Base-by-base conservation (phyloP, 805 yeast genomes). In the Candida ovalis region DNA sequence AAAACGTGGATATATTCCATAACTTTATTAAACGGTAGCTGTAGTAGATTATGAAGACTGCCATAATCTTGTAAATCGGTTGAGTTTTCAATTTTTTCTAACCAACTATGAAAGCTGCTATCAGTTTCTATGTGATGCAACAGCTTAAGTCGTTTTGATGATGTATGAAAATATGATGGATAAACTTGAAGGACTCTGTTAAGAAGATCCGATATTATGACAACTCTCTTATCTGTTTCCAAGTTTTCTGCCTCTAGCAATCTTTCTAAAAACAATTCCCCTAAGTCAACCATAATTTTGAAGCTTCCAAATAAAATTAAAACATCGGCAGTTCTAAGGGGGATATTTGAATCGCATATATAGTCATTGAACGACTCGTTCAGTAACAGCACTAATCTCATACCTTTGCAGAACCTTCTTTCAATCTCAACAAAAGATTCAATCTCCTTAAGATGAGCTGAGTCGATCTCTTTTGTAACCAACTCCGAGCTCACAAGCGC, bases 301-400 rank as follows among this genome's bases (percentile, higher is more conserved):
- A 74, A 54, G 51, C 75, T 74, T 1, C 78, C 76, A 61, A 77
- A 76, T 1, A 77, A 52, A 7, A 68, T 45, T 4, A 67, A 40
- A 46, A 69, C 70, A 28, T 75, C 77, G 22, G 60, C 60, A 4
- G 55, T 44, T 23, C 68, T 54, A 10, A 75, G 55, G 13, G 68
- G 63, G 41, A 66, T 55, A 21, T 58, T 60, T 40, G 61, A 63
- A 24, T 60, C 59, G 25, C 49, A 53, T 5, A 66, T 62, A 40
- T 60, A 64, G 37, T 58, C 58, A 23, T 72, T 52, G 10, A 66
- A 54, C 5, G 67, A 62, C 9, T 70, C 57, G 43, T 67, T 71
- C 0, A 73, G 62, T 5, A 62, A 42, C 21, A 63, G 59, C 17
- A 70, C 56, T 9, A 65, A 43, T 8, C 50, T 57, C 49, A 75